Evolutionary conservation across 2,329 filamentous ascomycete species (phyloP).

Genomic region (Aphanocladium album): DNA sequence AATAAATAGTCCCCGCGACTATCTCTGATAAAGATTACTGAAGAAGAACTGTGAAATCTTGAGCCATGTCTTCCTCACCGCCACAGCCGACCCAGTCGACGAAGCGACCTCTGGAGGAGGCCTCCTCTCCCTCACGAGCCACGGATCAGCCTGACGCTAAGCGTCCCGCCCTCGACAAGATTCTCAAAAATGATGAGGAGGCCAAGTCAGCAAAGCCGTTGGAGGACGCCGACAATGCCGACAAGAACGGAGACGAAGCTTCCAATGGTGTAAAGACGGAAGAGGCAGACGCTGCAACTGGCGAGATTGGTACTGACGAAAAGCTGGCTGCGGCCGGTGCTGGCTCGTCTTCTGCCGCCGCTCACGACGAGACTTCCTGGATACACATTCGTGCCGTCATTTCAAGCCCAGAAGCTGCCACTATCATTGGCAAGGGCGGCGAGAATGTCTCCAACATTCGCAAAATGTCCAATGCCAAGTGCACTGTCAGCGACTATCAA

Average conservation of each 20-base stretch:
- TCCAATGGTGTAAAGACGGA: conserved; percentile 47
- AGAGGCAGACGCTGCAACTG: conserved; percentile 62
- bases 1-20: conserved; percentile 35
- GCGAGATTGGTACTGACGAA: conserved; percentile 41
- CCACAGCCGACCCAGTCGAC: conserved; percentile 61
- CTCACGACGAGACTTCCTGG: conserved; percentile 90
- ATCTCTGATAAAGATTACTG: background rate
- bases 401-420: conserved; percentile 93
- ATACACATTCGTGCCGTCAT: conserved; percentile 97
- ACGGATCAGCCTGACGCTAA: conserved; percentile 96
- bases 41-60: conserved; percentile 2
- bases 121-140: conserved; percentile 86
- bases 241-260: conserved; percentile 46
- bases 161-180: conserved; percentile 90
- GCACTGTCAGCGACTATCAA: conserved; percentile 97
- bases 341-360: conserved; percentile 36
- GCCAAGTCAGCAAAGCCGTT: conserved; percentile 36
- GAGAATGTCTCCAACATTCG: conserved; percentile 98
- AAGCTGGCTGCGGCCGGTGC: conserved; percentile 40
- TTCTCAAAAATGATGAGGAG: conserved; percentile 64
- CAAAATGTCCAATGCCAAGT: conserved; percentile 92
- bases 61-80: conserved; percentile 69
- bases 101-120: conserved; percentile 95
- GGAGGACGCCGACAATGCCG: conserved; percentile 34
- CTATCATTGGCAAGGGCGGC: conserved; percentile 96